Evolutionary conservation across 805 yeast genomes (phyloP).

Genomic region (Ogataea sp.): DNA sequence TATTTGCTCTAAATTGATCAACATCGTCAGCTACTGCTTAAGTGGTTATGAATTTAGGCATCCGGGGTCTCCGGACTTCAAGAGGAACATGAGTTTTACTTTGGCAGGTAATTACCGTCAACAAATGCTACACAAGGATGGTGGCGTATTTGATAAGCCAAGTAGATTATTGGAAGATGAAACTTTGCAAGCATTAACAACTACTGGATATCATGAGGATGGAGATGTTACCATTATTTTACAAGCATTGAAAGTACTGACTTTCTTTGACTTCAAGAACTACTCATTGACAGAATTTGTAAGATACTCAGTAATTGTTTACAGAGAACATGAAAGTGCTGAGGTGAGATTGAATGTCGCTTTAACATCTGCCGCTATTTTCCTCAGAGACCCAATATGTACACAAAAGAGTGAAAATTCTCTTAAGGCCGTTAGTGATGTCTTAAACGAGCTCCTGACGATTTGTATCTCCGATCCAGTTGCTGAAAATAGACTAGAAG

Average conservation of each 20-base stretch:
- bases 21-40: constrained; percentile 62
- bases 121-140: constrained; percentile 62
- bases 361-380: constrained; percentile 70
- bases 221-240: constrained; percentile 41
- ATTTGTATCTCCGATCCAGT: constrained; percentile 84
- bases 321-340: constrained; percentile 72
- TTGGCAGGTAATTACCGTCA: constrained; percentile 75
- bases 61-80: constrained; percentile 78
- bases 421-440: constrained; percentile 74
- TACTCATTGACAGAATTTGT: constrained; percentile 83
- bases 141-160: constrained; percentile 26
- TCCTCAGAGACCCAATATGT: constrained; percentile 74
- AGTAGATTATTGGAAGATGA: constrained; percentile 11
- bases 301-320: constrained; percentile 72
- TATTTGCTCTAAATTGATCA: constrained; percentile 64
- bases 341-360: constrained; percentile 82
- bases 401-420: constrained; percentile 77
- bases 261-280: constrained; percentile 64
- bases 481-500: constrained; percentile 77
- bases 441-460: constrained; percentile 70
- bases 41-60: constrained; percentile 76
- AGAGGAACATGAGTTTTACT: constrained; percentile 48
- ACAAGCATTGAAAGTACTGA: constrained; percentile 73
- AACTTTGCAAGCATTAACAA: constrained; percentile 12
- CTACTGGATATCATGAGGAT: constrained; percentile 18